phyloP scores from a whole-genome alignment of 371 early-diverging fungal species.

The Rhizopus arrhizus region DNA sequence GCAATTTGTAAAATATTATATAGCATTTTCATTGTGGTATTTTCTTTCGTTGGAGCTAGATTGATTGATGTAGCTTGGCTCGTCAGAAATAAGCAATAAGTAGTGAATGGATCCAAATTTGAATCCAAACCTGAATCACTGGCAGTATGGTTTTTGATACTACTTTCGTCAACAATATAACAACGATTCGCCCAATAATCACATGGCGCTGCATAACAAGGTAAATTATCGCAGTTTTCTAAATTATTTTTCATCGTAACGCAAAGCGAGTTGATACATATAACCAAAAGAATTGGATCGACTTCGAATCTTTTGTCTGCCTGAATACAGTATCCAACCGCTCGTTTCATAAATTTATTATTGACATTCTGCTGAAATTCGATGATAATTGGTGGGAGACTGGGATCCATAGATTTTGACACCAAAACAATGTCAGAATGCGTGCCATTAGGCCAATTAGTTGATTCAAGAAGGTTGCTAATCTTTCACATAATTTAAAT shows the following conservation, averaged over 20 bases:
- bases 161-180: constrained; percentile 12
- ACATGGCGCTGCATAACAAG: constrained; percentile 11
- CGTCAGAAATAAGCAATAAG: constrained; percentile 2
- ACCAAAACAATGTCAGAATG: too few species aligned
- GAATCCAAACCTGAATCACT: not conserved
- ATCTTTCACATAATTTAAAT: too few species aligned
- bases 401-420: too few species aligned
- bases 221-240: constrained; percentile 11
- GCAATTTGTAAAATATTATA: constrained; percentile 1
- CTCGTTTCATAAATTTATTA: too few species aligned
- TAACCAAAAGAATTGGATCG: too few species aligned
- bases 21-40: constrained; percentile 3
- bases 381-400: too few species aligned
- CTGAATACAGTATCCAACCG: too few species aligned
- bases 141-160: constrained; percentile 1
- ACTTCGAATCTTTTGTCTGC: too few species aligned
- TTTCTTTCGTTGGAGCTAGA: constrained; percentile 2
- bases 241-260: constrained; percentile 6
- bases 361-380: too few species aligned
- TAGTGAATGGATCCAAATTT: not conserved
- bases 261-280: constrained; percentile 18
- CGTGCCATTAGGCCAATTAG: too few species aligned
- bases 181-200: constrained; percentile 15
- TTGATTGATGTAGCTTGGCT: not conserved
- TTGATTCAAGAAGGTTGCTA: too few species aligned